Percentiles rank a stretch among this genome's conserved stretches.
Conservation (phyloP, 352 stramenopile species). For the Phytophthora multivora region DNA sequence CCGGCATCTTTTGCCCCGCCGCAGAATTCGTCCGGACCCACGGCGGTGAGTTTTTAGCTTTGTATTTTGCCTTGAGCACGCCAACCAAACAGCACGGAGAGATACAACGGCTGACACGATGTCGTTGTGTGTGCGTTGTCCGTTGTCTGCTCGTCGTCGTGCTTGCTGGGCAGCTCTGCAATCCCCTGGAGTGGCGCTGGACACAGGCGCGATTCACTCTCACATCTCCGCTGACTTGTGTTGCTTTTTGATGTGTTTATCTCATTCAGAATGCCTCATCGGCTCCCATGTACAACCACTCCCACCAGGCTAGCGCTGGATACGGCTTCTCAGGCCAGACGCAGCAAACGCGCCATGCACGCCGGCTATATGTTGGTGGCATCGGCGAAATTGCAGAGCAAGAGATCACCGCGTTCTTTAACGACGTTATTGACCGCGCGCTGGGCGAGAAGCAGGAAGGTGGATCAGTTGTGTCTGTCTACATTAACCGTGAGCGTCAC, state of each 20-base stretch:
- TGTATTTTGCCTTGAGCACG: conserved; percentile 9
- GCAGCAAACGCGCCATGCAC: conserved; percentile 95
- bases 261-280: conserved; percentile 28
- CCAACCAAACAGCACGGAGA: conserved; percentile 33
- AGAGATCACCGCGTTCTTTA: conserved; percentile 93
- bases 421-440: conserved; percentile 90
- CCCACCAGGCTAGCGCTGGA: conserved; percentile 17
- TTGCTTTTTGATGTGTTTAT: conserved; percentile 23
- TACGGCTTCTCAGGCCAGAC: conserved; percentile 44
- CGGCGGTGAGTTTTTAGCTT: conserved; percentile 29
- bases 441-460: conserved; percentile 78
- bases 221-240: conserved; percentile 34
- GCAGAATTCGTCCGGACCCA: conserved; percentile 22
- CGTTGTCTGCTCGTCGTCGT: conserved; percentile 51
- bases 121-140: conserved; percentile 54
- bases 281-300: conserved; percentile 25
- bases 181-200: conserved; percentile 23
- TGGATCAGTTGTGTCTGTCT: conserved; percentile 87
- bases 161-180: conserved; percentile 34
- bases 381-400: conserved; percentile 82
- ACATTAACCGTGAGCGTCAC: conserved; percentile 96
- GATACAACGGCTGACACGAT: conserved; percentile 50
- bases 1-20: conserved; percentile 64
- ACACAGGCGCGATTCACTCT: conserved; percentile 20
- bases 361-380: conserved; percentile 97